Evolutionary conservation across 306 rosid species (phyloP).

Genomic region (Cucurbita maxima): DNA sequence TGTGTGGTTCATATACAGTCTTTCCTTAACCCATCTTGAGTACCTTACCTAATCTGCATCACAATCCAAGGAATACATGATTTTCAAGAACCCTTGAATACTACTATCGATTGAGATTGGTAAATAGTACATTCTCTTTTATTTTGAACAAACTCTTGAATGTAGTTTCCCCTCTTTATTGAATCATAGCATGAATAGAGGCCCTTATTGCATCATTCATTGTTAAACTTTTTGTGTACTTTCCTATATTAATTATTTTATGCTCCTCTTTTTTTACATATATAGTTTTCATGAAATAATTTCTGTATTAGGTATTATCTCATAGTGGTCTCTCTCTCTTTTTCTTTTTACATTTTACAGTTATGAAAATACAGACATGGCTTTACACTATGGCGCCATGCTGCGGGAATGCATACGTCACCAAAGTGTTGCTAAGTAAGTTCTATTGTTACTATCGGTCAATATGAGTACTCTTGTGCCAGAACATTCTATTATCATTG

Average conservation of each 20-base stretch:
- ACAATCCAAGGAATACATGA: not conserved
- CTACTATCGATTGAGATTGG: not conserved
- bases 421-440: constrained; percentile 91
- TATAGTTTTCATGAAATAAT: not conserved
- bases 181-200: not conserved
- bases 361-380: constrained; percentile 82
- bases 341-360: constrained; percentile 18
- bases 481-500: not conserved
- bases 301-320: not conserved
- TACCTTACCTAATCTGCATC: not conserved
- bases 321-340: not conserved
- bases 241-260: not conserved
- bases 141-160: not conserved
- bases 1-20: not conserved
- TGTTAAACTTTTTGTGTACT: not conserved
- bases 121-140: not conserved
- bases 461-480: constrained; percentile 1
- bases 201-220: not conserved
- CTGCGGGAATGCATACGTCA: constrained; percentile 98
- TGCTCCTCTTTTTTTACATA: not conserved
- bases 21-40: not conserved
- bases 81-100: not conserved
- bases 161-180: not conserved
- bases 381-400: constrained; percentile 95
- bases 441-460: not conserved